These are phyloP conservation scores for Amanita jacksonii DNA, from an alignment of 768 basidiomycete genomes.

Conservation along the genomic window DNA sequence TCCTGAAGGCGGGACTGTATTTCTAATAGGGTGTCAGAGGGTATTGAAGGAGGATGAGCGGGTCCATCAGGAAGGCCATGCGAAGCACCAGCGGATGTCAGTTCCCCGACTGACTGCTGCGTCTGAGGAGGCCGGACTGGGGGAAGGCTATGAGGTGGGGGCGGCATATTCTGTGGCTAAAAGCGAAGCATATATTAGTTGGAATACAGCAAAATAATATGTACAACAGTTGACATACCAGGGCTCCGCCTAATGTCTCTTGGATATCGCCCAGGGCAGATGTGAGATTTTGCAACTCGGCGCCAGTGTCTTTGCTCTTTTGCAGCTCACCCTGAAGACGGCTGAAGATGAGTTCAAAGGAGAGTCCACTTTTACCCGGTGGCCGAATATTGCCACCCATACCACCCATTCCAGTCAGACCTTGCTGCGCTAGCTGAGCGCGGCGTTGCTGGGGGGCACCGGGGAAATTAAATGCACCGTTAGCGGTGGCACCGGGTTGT, in stretches of 20 bases:
- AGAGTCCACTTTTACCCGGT: slow-evolving; percentile 78
- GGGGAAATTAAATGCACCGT: slow-evolving; percentile 15
- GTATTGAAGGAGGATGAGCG: slow-evolving; percentile 12
- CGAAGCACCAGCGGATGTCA: slow-evolving; percentile 4
- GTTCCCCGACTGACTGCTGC: neutral
- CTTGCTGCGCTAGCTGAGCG: slow-evolving; percentile 48
- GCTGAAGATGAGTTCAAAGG: slow-evolving; percentile 86
- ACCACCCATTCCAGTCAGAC: slow-evolving; percentile 62
- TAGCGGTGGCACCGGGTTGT: slow-evolving; percentile 14
- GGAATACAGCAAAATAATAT: neutral
- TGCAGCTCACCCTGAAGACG: slow-evolving; percentile 89
- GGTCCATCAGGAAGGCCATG: slow-evolving; percentile 10
- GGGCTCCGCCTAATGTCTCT: slow-evolving; percentile 77
- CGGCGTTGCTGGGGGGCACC: slow-evolving; percentile 39
- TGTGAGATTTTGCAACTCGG: slow-evolving; percentile 71
- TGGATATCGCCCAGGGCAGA: slow-evolving; percentile 85
- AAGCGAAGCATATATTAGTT: slow-evolving; percentile 5
- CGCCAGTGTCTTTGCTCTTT: slow-evolving; percentile 89
- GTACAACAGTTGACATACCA: slow-evolving; percentile 44
- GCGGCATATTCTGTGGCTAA: slow-evolving; percentile 31
- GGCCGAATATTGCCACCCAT: slow-evolving; percentile 64
- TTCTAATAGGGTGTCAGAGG: slow-evolving; percentile 33
- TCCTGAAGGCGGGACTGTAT: slow-evolving; percentile 79
- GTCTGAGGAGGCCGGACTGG: slow-evolving; percentile 43
- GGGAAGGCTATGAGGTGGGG: slow-evolving; percentile 33